phyloP scores from a whole-genome alignment of 805 yeast genomes.

The Ogataea nakhonphanomensis region DNA sequence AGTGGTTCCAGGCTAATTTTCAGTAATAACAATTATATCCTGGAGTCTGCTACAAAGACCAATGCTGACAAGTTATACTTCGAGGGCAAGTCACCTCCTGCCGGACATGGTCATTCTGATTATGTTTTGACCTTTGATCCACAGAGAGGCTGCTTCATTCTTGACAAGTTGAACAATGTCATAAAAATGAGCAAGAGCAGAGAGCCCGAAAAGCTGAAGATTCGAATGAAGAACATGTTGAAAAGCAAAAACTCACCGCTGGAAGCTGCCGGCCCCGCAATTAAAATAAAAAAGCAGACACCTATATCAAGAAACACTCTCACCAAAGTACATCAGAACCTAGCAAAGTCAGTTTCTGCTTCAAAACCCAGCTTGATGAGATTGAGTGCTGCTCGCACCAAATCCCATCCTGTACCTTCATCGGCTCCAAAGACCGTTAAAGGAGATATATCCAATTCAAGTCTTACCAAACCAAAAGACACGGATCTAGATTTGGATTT shows the following conservation, averaged over 20 bases:
- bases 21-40: slow-evolving; percentile 20
- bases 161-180: slow-evolving; percentile 27
- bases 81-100: slow-evolving; percentile 28
- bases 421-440: neutral
- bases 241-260: too few species aligned
- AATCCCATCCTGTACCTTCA: too few species aligned
- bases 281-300: neutral
- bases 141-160: slow-evolving; percentile 23
- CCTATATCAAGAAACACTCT: neutral
- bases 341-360: too few species aligned
- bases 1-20: slow-evolving; percentile 24
- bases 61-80: slow-evolving; percentile 24
- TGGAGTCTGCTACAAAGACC: slow-evolving; percentile 18
- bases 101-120: slow-evolving; percentile 19
- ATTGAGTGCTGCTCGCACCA: too few species aligned
- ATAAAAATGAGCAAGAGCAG: slow-evolving; percentile 33
- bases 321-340: too few species aligned
- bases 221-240: slow-evolving; percentile 8
- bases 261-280: too few species aligned
- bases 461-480: neutral
- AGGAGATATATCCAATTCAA: neutral
- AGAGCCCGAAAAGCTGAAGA: slow-evolving; percentile 24
- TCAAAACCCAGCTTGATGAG: too few species aligned
- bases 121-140: slow-evolving; percentile 28
- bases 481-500: slow-evolving; percentile 16